Evolutionary conservation across 2,329 filamentous ascomycete species (phyloP).

Genomic region (Xylariaceae sp.): DNA sequence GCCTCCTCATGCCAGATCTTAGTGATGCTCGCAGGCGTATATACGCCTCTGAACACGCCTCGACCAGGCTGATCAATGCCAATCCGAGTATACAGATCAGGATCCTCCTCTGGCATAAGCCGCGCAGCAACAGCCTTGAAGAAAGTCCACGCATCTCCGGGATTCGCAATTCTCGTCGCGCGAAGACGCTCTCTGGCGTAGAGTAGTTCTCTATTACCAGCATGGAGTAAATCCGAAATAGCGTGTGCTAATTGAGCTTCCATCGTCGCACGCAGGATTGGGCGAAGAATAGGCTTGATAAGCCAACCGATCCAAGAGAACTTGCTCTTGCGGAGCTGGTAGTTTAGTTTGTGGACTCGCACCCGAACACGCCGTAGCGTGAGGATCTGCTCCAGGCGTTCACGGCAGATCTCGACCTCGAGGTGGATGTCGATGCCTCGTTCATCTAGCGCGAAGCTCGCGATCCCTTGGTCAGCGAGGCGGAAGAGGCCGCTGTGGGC

Average conservation of each 20-base stretch:
- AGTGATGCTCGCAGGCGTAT: slow-evolving; percentile 84
- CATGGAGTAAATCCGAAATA: slow-evolving; percentile 66
- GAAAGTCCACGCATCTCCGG: slow-evolving; percentile 76
- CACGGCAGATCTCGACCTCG: slow-evolving; percentile 77
- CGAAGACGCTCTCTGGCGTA: slow-evolving; percentile 83
- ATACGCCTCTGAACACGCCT: slow-evolving; percentile 74
- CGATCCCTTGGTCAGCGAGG: slow-evolving; percentile 78
- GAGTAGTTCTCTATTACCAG: slow-evolving; percentile 78
- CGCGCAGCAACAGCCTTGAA: slow-evolving; percentile 76
- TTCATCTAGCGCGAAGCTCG: slow-evolving; percentile 79
- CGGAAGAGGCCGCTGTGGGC: slow-evolving; percentile 72
- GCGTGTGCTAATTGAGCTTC: slow-evolving; percentile 72
- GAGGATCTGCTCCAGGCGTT: slow-evolving; percentile 76
- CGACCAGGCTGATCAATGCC: slow-evolving; percentile 57
- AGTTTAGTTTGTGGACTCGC: slow-evolving; percentile 81
- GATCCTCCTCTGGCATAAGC: slow-evolving; percentile 66
- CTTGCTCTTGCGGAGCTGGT: slow-evolving; percentile 68
- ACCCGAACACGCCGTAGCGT: slow-evolving; percentile 73
- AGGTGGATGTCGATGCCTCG: slow-evolving; percentile 82
- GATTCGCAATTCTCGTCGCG: slow-evolving; percentile 78
- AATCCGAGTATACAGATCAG: slow-evolving; percentile 70
- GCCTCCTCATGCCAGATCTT: slow-evolving; percentile 87
- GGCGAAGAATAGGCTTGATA: slow-evolving; percentile 77
- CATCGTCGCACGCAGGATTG: slow-evolving; percentile 68
- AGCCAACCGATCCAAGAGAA: slow-evolving; percentile 78